Percentiles rank a stretch among this genome's conserved stretches.
Evolutionary conservation across 139 green algal species (phyloP).

Genomic region (Zygnema circumcarinatum): DNA sequence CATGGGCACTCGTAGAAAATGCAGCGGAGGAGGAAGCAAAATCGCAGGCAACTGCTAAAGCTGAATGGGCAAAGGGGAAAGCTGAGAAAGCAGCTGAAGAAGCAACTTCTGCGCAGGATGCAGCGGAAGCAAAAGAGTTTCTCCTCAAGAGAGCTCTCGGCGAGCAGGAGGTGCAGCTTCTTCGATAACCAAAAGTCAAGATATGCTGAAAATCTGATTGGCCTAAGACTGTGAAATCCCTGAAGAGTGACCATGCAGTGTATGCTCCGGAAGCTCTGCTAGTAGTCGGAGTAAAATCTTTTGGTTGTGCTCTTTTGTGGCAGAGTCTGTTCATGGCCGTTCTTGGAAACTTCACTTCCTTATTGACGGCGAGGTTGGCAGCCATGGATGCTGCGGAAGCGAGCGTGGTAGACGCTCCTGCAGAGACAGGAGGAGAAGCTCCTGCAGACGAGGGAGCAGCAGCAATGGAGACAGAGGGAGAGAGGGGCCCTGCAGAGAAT

Average conservation of each 20-base stretch:
- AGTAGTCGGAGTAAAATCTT: too few relatives aligned
- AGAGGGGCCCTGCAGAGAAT: not conserved
- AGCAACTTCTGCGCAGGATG: constrained; percentile 25
- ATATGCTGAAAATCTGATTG: not conserved
- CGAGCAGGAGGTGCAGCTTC: constrained; percentile 49
- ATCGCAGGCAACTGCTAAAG: constrained; percentile 31
- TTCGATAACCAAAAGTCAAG: not conserved
- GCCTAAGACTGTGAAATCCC: too few relatives aligned
- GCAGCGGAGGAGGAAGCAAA: constrained; percentile 7
- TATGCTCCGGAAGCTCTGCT: too few relatives aligned
- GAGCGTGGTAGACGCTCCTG: too few relatives aligned
- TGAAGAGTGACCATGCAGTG: too few relatives aligned
- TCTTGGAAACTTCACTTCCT: not conserved
- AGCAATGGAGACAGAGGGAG: constrained; percentile 16
- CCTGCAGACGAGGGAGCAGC: not conserved
- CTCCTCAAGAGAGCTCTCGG: constrained; percentile 25
- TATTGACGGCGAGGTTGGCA: not conserved
- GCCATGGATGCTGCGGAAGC: not conserved
- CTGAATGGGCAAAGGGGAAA: constrained; percentile 26
- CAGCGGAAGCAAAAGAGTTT: constrained; percentile 42
- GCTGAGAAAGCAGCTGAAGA: constrained; percentile 35
- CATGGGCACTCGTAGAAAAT: constrained; percentile 18
- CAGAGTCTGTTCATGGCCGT: constrained; percentile 17
- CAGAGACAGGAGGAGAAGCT: too few relatives aligned
- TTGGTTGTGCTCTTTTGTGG: not conserved